phyloP scores from a whole-genome alignment of 805 yeast species.

The Cyberlindnera maclurae region DNA sequence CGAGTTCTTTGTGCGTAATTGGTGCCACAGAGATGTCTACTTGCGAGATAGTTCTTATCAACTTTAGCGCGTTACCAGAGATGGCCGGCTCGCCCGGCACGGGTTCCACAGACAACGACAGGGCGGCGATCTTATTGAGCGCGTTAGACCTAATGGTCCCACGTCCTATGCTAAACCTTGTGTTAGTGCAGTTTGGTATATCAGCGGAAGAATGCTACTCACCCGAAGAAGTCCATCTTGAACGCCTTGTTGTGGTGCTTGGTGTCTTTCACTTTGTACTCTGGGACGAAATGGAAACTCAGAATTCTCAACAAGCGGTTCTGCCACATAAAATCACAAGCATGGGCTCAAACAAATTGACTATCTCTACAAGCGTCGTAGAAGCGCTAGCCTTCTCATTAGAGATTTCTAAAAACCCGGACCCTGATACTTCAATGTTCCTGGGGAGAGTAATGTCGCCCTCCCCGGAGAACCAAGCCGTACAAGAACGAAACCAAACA shows the following conservation, averaged over 20 bases:
- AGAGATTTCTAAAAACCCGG: slow-evolving; percentile 4
- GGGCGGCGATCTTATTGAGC: slow-evolving; percentile 19
- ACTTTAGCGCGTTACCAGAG: slow-evolving; percentile 16
- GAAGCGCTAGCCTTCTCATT: slow-evolving; percentile 1
- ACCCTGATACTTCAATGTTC: slow-evolving; percentile 3
- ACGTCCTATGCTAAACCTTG: slow-evolving; percentile 16
- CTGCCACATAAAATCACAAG: too few relatives aligned
- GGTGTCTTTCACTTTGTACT: too few relatives aligned
- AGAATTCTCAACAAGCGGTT: not conserved
- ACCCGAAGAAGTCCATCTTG: slow-evolving; percentile 21
- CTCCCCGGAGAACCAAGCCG: slow-evolving; percentile 1
- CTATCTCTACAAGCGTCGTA: not conserved
- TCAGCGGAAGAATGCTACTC: not conserved
- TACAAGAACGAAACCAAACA: slow-evolving; percentile 2
- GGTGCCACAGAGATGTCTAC: slow-evolving; percentile 19
- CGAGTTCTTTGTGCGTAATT: slow-evolving; percentile 43
- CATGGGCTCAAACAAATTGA: too few relatives aligned
- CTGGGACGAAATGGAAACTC: too few relatives aligned
- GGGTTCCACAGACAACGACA: slow-evolving; percentile 8
- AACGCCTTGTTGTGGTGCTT: not conserved
- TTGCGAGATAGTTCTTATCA: slow-evolving; percentile 12
- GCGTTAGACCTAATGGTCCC: slow-evolving; percentile 24
- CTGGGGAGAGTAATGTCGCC: not conserved
- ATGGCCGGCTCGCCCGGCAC: not conserved
- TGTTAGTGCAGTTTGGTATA: slow-evolving; percentile 3